phyloP scores from a whole-genome alignment of 257 asterid species.

The Nicotiana sylvestris region DNA sequence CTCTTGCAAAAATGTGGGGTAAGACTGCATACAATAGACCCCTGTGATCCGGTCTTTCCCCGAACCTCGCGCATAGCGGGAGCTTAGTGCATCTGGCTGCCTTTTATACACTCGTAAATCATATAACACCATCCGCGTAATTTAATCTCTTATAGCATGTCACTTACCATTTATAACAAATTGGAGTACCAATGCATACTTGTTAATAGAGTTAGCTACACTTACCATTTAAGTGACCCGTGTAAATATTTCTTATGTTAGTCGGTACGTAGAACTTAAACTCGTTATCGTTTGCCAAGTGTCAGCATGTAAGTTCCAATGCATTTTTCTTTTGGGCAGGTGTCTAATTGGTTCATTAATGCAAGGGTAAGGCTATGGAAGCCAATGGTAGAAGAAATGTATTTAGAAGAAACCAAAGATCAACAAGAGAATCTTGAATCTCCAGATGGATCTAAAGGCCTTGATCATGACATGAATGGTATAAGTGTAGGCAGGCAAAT shows the following conservation, averaged over 20 bases:
- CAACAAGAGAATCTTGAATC: conserved; percentile 23
- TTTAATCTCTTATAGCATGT: too few relatives aligned
- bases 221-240: background rate
- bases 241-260: background rate
- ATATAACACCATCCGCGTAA: too few relatives aligned
- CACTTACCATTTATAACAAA: too few relatives aligned
- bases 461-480: conserved; percentile 17
- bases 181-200: background rate
- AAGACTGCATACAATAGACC: too few relatives aligned
- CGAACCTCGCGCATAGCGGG: too few relatives aligned
- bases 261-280: background rate
- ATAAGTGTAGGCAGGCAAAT: background rate
- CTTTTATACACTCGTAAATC: too few relatives aligned
- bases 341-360: conserved; percentile 93
- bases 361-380: conserved; percentile 97
- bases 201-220: background rate
- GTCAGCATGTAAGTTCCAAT: conserved; percentile 11
- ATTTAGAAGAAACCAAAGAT: conserved; percentile 72
- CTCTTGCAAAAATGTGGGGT: too few relatives aligned
- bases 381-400: conserved; percentile 99
- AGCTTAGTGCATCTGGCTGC: too few relatives aligned
- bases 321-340: conserved; percentile 31
- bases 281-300: conserved; percentile 12
- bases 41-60: too few relatives aligned
- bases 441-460: conserved; percentile 17